Percentiles rank a stretch among this genome's conserved stretches.
phyloP scores from a whole-genome alignment of 768 basidiomycete species.

The Inosperma sp. region DNA sequence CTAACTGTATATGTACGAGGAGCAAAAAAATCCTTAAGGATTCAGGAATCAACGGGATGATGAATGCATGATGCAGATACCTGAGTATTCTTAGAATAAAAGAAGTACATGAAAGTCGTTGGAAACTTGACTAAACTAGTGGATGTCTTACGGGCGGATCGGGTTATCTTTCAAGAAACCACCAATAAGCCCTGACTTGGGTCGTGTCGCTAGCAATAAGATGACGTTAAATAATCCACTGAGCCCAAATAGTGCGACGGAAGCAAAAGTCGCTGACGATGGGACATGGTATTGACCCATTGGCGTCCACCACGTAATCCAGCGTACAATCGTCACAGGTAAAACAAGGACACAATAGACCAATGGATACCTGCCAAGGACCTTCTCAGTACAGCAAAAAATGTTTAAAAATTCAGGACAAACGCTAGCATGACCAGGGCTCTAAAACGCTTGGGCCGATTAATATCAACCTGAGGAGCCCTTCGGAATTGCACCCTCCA shows the following conservation, averaged over 20 bases:
- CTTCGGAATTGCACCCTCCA: background rate
- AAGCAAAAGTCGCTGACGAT: background rate
- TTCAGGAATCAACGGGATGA: no score
- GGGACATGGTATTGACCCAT: background rate
- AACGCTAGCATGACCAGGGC: background rate
- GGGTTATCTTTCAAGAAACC: background rate
- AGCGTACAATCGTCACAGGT: background rate
- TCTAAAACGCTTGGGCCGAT: background rate
- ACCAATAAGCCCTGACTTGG: background rate
- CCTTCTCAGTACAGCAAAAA: background rate
- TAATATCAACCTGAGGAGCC: background rate
- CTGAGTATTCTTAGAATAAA: no score
- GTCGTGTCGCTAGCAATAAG: slow-evolving; percentile 2
- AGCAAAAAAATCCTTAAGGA: no score
- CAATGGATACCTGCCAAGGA: background rate
- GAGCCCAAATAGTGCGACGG: background rate
- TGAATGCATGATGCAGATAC: no score
- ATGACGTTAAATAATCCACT: background rate
- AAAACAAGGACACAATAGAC: background rate
- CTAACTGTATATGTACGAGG: no score
- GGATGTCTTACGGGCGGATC: no score
- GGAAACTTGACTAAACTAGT: no score
- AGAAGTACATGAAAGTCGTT: no score
- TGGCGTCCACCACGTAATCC: background rate
- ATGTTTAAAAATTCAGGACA: background rate